Evolutionary conservation across 495 filamentous ascomycete species (phyloP).

Genomic region (Hypoxylon fragiforme): DNA sequence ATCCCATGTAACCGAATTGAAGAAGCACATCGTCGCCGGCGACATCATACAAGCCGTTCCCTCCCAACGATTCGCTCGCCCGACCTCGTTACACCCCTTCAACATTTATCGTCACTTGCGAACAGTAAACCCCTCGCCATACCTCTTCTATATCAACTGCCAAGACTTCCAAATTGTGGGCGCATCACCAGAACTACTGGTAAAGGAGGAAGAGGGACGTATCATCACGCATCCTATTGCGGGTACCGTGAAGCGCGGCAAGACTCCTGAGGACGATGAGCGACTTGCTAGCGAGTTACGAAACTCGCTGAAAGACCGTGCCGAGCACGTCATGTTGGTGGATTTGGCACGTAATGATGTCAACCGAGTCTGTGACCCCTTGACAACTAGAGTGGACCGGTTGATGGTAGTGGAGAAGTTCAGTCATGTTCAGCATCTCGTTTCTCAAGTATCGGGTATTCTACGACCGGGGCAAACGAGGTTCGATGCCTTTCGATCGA

Average conservation of each 20-base stretch:
- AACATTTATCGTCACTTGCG: slow-evolving; percentile 97
- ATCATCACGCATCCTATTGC: slow-evolving; percentile 98
- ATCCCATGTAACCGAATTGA: slow-evolving; percentile 75
- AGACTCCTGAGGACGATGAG: slow-evolving; percentile 77
- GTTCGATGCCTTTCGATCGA: slow-evolving; percentile 93
- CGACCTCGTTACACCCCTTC: slow-evolving; percentile 90
- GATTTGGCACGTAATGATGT: slow-evolving; percentile 96
- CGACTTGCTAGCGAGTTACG: slow-evolving; percentile 76
- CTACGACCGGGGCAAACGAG: slow-evolving; percentile 80
- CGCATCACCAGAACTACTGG: slow-evolving; percentile 89
- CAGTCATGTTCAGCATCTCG: slow-evolving; percentile 94
- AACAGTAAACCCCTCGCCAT: slow-evolving; percentile 93
- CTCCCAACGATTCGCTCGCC: slow-evolving; percentile 86
- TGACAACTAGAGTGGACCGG: slow-evolving; percentile 82
- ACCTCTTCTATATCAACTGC: slow-evolving; percentile 95
- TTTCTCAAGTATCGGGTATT: slow-evolving; percentile 89
- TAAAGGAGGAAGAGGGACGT: slow-evolving; percentile 82
- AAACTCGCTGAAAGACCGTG: slow-evolving; percentile 85
- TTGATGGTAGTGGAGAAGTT: slow-evolving; percentile 97
- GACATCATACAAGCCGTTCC: slow-evolving; percentile 98
- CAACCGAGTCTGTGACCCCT: slow-evolving; percentile 92
- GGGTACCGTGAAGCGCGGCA: slow-evolving; percentile 87
- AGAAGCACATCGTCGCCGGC: slow-evolving; percentile 83
- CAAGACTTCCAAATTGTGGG: slow-evolving; percentile 91
- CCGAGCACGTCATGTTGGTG: slow-evolving; percentile 99